Conservation (phyloP, 1,284 basidiomycete genomes). For the Naganishia liquefaciens region DNA sequence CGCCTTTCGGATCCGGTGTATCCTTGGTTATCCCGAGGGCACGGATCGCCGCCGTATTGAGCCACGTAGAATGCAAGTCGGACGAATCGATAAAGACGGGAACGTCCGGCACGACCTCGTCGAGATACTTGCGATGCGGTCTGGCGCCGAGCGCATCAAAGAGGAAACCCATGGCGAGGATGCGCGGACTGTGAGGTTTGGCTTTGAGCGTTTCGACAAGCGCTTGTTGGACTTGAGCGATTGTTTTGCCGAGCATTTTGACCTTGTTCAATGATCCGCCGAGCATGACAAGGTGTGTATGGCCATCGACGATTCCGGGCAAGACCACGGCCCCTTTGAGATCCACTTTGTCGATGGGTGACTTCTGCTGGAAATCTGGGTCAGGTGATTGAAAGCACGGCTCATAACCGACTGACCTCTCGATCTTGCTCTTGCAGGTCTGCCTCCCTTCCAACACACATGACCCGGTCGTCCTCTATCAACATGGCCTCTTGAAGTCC, state of each 20-base stretch:
- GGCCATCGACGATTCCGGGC: slow-evolving; percentile 43
- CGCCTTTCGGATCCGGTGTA: slow-evolving; percentile 37
- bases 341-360: slow-evolving; percentile 25
- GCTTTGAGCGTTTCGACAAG: slow-evolving; percentile 13
- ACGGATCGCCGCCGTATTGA: slow-evolving; percentile 39
- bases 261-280: slow-evolving; percentile 37
- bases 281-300: slow-evolving; percentile 41
- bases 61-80: slow-evolving; percentile 43
- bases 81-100: slow-evolving; percentile 43
- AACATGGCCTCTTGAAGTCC: slow-evolving; percentile 36
- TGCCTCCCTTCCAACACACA: slow-evolving; percentile 33
- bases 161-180: slow-evolving; percentile 38
- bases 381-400: too few species aligned
- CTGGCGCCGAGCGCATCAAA: slow-evolving; percentile 34
- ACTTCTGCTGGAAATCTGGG: background rate
- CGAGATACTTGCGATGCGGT: slow-evolving; percentile 36
- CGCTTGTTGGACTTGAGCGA: slow-evolving; percentile 34
- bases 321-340: slow-evolving; percentile 37
- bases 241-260: slow-evolving; percentile 25
- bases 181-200: slow-evolving; percentile 30
- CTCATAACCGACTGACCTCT: background rate
- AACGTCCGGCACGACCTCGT: slow-evolving; percentile 37
- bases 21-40: slow-evolving; percentile 37
- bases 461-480: slow-evolving; percentile 32
- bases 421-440: background rate